phyloP scores from a whole-genome alignment of 306 rosid genomes.

The Cicer pinnatifidum region DNA sequence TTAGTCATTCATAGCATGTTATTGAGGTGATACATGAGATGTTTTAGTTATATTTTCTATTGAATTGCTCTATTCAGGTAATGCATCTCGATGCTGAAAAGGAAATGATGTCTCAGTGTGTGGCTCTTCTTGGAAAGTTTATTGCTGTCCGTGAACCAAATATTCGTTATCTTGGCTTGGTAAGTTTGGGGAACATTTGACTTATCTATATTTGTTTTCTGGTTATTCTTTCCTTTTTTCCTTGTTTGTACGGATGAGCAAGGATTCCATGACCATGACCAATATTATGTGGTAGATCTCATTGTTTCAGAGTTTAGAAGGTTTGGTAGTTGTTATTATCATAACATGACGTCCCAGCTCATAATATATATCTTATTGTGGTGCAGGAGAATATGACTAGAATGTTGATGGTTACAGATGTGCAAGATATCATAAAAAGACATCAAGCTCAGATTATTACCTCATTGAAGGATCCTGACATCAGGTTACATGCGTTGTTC shows the following conservation, averaged over 20 bases:
- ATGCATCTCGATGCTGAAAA: slow-evolving; percentile 99
- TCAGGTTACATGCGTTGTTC: slow-evolving; percentile 66
- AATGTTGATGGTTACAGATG: slow-evolving; percentile 98
- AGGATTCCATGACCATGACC: slow-evolving; percentile 23
- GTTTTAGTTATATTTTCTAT: slow-evolving; percentile 33
- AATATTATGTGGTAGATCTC: slow-evolving; percentile 11
- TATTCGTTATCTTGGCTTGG: slow-evolving; percentile 98
- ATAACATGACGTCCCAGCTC: slow-evolving; percentile 39
- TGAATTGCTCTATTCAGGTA: slow-evolving; percentile 65
- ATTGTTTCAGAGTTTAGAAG: slow-evolving; percentile 37
- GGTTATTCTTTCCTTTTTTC: not conserved
- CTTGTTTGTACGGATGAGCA: not conserved
- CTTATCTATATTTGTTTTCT: slow-evolving; percentile 4
- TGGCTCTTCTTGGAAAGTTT: slow-evolving; percentile 98
- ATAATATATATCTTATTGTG: slow-evolving; percentile 42
- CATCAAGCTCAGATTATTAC: slow-evolving; percentile 99
- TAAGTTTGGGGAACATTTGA: slow-evolving; percentile 50
- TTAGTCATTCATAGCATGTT: slow-evolving; percentile 9
- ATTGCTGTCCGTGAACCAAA: slow-evolving; percentile 99
- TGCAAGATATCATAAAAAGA: slow-evolving; percentile 97
- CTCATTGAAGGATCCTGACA: slow-evolving; percentile 97
- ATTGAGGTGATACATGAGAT: slow-evolving; percentile 13
- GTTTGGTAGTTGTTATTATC: slow-evolving; percentile 25
- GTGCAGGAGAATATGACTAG: slow-evolving; percentile 98
- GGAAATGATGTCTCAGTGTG: slow-evolving; percentile 99